These are phyloP conservation scores for Capsicum baccatum DNA, from an alignment of 257 asterid genomes.

Conservation along the genomic window DNA sequence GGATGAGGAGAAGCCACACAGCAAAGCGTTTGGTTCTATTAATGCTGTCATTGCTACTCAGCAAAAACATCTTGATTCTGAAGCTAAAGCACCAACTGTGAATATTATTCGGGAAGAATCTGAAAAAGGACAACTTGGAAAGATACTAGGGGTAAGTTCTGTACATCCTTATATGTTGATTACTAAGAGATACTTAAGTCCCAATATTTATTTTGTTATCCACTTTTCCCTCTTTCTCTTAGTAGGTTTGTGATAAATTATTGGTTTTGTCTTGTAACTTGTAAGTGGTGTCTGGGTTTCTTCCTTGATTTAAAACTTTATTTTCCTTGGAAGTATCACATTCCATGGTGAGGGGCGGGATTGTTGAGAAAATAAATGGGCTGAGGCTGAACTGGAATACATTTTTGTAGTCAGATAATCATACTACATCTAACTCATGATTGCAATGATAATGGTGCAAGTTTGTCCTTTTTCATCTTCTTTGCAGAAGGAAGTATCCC, in stretches of 20 bases:
- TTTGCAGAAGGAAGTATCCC: conserved; percentile 43
- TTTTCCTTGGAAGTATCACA: neutral
- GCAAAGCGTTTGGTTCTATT: neutral
- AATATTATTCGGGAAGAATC: conserved; percentile 1
- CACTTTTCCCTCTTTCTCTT: neutral
- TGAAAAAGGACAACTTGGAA: conserved; percentile 11
- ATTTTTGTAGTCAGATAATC: neutral
- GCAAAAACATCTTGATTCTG: conserved; percentile 22
- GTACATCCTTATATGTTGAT: conserved; percentile 1
- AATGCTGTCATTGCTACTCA: conserved; percentile 16
- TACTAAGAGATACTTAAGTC: neutral
- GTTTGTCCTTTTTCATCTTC: conserved; percentile 30
- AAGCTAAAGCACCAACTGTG: neutral
- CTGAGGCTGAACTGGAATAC: neutral
- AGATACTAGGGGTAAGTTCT: neutral
- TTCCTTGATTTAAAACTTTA: neutral
- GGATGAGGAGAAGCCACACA: conserved; percentile 2
- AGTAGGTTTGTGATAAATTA: neutral
- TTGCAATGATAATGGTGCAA: conserved; percentile 25
- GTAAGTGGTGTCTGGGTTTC: neutral
- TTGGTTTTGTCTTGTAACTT: conserved; percentile 2
- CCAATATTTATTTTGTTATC: neutral
- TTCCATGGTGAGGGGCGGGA: neutral
- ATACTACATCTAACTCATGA: neutral
- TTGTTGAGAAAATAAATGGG: neutral